Percentiles rank a stretch among this genome's conserved stretches.
These are phyloP conservation scores for Fusarium sp. DNA, from an alignment of 2,329 filamentous ascomycete species.

Conservation along the genomic window DNA sequence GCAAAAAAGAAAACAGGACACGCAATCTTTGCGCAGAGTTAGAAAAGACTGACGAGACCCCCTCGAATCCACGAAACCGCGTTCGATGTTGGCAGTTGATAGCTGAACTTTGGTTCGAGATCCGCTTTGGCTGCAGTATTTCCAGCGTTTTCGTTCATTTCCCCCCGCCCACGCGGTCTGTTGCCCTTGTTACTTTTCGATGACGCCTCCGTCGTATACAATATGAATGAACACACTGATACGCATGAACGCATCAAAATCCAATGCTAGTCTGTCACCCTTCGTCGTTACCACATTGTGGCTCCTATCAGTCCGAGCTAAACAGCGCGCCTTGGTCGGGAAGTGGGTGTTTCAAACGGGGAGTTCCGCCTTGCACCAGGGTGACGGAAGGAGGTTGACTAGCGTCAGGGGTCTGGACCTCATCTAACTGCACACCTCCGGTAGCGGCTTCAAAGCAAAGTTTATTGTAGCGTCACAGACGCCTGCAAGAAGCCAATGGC, in stretches of 20 bases:
- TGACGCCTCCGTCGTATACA: too few relatives aligned
- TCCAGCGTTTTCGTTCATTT: background rate
- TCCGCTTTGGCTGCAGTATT: background rate
- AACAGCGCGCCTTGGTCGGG: background rate
- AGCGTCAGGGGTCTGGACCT: background rate
- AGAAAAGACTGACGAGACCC: background rate
- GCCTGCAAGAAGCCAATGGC: background rate
- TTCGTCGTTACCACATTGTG: background rate
- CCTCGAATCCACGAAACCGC: background rate
- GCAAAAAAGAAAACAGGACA: background rate
- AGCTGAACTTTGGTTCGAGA: background rate
- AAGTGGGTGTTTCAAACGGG: background rate
- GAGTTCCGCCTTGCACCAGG: background rate
- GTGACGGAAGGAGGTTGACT: background rate
- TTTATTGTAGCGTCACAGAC: background rate
- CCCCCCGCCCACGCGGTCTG: background rate
- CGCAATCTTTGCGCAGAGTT: background rate
- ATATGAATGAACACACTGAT: too few relatives aligned
- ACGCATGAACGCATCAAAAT: too few relatives aligned
- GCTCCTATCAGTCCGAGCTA: background rate
- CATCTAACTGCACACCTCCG: background rate
- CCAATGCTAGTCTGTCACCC: background rate
- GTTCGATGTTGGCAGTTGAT: background rate
- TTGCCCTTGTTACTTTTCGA: background rate
- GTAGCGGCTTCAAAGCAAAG: background rate